Evolutionary conservation across 78 protist genomes (phyloP), one percentile per base, ranked within the genome.

Genomic region (Tieghemostelium lacteum): DNA sequence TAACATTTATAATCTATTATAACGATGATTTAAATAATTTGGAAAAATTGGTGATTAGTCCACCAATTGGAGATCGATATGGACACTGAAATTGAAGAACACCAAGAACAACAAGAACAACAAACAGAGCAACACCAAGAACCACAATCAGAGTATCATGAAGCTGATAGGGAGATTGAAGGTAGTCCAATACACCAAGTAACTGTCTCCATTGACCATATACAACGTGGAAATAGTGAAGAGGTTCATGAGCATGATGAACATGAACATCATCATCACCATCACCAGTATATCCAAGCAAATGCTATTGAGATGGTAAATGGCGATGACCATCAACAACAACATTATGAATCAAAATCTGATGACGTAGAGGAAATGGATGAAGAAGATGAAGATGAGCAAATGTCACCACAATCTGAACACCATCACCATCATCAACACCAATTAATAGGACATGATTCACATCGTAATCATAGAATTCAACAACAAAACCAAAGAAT

Each of bases 91-190:
- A n/a, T n/a, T 1, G 45, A 37, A 28, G 42, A 60, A 7, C 40
- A 42, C 4, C 76, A 70, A 33, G 49, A 73, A 6, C 73, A 75
- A 49, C 33, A 73, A 2, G 55, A 55, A 17, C 80, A 73, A 20
- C 24, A 20, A 2, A 31, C 3, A 3, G 34, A 65, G 6, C 34
- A 65, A 12, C 52, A 65, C 24, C 72, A 65, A 28, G 54, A 65
- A 3, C 37, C 37, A 3, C 66, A 57, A 29, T 60, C 39, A 2
- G 49, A 52, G 20, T 31, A 50, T 8, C 65, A 50, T 2, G 63
- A 52, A 71, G n/a, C n/a, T n/a, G n/a, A n/a, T n/a, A n/a, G n/a
- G n/a, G 8, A 8, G 55, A 8, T 12, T 16, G 24, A 8, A 49
- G 55, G 55, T 12, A 12, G 12, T 12, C 24, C 8, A 12, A 49